Evolutionary conservation across 2,329 filamentous ascomycete genomes (phyloP).

Genomic region (Cercospora zeina): DNA sequence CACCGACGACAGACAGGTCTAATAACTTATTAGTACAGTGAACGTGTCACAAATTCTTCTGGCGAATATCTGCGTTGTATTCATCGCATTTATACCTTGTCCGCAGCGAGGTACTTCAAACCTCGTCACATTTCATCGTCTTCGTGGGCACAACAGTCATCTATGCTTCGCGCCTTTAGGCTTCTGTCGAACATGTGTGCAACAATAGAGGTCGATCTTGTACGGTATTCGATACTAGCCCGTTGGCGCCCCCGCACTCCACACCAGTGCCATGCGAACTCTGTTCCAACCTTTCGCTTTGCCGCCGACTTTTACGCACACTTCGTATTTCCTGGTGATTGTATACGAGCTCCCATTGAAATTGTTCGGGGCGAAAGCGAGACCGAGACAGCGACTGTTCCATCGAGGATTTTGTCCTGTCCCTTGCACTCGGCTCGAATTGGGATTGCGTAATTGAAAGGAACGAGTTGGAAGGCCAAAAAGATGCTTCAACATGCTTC

Average conservation of each 20-base stretch:
- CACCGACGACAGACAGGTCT: not conserved
- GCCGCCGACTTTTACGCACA: not conserved
- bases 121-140: not conserved
- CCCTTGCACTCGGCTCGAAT: not conserved
- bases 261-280: not conserved
- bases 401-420: not conserved
- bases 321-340: slow-evolving; percentile 8
- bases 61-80: not conserved
- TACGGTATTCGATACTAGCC: slow-evolving; percentile 2
- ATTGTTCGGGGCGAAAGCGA: not conserved
- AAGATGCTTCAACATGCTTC: not conserved
- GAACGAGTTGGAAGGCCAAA: not conserved
- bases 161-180: too few relatives aligned
- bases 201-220: not conserved
- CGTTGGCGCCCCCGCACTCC: not conserved
- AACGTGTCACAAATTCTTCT: not conserved
- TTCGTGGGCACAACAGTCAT: not conserved
- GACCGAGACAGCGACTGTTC: not conserved
- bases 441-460: not conserved
- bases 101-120: not conserved
- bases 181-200: not conserved
- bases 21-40: too few relatives aligned
- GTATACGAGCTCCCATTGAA: slow-evolving; percentile 3
- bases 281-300: not conserved
- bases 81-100: not conserved